Evolutionary conservation across 2,329 filamentous ascomycete species (phyloP), one percentile per base, ranked within the genome.

Genomic region (Trichoderma arundinaceum): DNA sequence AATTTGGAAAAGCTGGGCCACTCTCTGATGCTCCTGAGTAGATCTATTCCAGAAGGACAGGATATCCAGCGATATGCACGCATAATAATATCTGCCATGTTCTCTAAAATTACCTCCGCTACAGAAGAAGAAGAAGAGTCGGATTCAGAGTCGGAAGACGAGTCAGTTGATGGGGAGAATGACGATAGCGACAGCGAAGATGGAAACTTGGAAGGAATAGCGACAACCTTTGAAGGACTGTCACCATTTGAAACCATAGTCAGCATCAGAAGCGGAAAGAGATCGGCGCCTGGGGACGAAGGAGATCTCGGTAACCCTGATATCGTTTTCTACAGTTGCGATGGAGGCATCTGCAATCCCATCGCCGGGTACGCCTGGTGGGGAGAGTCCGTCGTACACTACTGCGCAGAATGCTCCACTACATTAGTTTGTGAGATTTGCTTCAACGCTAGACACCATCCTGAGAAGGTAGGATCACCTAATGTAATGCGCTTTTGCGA

Each of bases 21-120:
- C 9, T 66, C 71, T 1, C 64, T 74, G 1, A 56, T 39, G 1
- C 63, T 72, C 12, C 58, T 74, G 15, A 63, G 69, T 19, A 62
- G 66, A 4, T 57, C 65, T 1, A 12, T 69, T 6, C 64, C 58
- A 6, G 60, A 68, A 0, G 66, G 66, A 0, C 59, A 70, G 3
- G 66, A 67, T 17, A 64, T 74, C 1, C 32, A 54, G 3, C 56
- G 64, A 12, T 59, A 68, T 51, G 69, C 72, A 0, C 65, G 67
- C 0, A 72, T 75, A 17, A 64, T 74, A 1, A 44, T 67, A 0
- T 75, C 73, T 0, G 72, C 72, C 3, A 57, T 68, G 17, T 75
- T 75, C 48, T 74, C 67, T 7, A 64, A 62, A 1, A 48, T 75
- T 1, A 67, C 69, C 17, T 65, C 51, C 28, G 13, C 7, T 35